Conservation (phyloP, 305 asterid genomes). For the Plantago coronopus region DNA sequence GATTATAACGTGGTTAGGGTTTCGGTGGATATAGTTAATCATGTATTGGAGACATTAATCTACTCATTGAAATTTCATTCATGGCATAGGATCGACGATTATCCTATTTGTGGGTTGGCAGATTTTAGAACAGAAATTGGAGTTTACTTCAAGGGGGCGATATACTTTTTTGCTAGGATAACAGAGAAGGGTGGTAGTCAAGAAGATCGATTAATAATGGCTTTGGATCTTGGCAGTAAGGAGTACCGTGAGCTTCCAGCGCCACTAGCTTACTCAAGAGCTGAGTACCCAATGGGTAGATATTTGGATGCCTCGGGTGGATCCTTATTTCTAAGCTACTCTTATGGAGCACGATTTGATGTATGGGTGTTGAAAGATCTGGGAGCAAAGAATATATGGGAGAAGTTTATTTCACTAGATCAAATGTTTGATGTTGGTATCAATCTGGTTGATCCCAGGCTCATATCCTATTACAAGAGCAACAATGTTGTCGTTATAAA, state of each 20-base stretch:
- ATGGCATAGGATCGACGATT: neutral
- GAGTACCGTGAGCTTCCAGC: neutral
- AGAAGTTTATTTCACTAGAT: neutral
- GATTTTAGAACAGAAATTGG: neutral
- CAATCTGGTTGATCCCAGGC: neutral
- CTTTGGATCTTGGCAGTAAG: neutral
- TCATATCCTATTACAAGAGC: neutral
- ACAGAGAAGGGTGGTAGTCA: neutral
- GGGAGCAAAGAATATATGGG: neutral
- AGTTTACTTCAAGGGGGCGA: neutral
- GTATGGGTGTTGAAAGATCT: neutral
- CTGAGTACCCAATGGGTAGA: neutral
- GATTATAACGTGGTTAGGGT: neutral
- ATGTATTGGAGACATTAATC: neutral
- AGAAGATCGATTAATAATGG: neutral
- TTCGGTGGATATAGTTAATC: neutral
- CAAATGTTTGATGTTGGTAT: neutral
- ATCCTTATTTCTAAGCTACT: neutral
- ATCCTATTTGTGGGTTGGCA: neutral
- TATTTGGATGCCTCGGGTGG: neutral
- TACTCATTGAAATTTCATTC: neutral
- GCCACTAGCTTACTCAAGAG: neutral
- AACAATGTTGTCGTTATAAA: neutral
- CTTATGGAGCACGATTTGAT: neutral
- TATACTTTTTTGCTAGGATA: neutral